Evolutionary conservation across 805 yeast genomes (phyloP).

Genomic region (Candida ipomoeae): DNA sequence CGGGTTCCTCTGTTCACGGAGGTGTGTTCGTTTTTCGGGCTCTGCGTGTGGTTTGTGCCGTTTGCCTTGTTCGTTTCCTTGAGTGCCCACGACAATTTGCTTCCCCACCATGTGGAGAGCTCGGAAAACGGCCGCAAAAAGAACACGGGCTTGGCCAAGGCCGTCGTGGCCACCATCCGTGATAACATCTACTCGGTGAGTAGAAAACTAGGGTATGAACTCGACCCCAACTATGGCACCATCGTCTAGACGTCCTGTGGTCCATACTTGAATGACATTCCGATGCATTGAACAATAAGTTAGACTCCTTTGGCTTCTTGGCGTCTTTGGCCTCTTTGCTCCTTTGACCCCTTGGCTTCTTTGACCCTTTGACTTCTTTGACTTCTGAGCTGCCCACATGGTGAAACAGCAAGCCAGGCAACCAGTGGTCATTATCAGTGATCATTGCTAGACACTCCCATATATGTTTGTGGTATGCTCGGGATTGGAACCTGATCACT

Average conservation of each 20-base stretch:
- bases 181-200: conserved; percentile 43
- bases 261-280: neutral
- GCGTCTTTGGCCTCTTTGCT: too few relatives aligned
- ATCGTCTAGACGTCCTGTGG: conserved; percentile 27
- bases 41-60: conserved; percentile 92
- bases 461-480: too few relatives aligned
- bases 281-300: neutral
- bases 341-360: too few relatives aligned
- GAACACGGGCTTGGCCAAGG: conserved; percentile 60
- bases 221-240: conserved; percentile 54
- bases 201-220: conserved; percentile 61
- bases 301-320: too few relatives aligned
- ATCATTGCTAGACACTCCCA: too few relatives aligned
- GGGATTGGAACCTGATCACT: too few relatives aligned
- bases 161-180: conserved; percentile 51
- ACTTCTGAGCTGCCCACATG: too few relatives aligned
- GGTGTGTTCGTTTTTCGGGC: conserved; percentile 91
- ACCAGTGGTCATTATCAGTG: too few relatives aligned
- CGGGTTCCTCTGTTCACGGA: conserved; percentile 79
- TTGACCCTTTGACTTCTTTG: too few relatives aligned
- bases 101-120: conserved; percentile 53
- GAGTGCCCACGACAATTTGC: conserved; percentile 84
- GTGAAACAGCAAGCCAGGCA: too few relatives aligned
- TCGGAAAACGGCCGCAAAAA: conserved; percentile 25
- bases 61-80: conserved; percentile 86